Evolutionary conservation across 306 rosid genomes (phyloP).

Genomic region (Rosa chinensis): DNA sequence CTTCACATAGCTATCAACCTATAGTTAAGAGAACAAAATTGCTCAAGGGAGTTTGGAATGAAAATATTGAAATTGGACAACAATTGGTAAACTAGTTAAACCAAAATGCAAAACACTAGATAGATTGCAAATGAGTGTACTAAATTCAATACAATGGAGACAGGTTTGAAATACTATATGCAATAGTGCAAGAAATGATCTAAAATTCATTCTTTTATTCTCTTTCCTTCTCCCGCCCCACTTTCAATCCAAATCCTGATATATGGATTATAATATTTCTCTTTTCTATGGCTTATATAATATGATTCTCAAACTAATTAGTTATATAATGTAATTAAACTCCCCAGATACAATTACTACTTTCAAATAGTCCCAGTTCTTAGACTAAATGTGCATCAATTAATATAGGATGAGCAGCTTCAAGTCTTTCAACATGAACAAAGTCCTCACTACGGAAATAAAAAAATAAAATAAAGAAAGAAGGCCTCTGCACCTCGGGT

Average conservation of each 20-base stretch:
- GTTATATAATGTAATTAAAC: not conserved
- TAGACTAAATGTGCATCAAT: not conserved
- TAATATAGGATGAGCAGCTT: not conserved
- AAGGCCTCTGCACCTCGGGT: constrained; percentile 35
- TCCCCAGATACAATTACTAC: not conserved
- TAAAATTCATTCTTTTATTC: not conserved
- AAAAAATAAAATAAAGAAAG: not conserved
- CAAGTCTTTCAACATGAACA: not conserved
- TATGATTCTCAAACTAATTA: not conserved
- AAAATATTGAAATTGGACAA: not conserved
- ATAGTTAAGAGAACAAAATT: not conserved
- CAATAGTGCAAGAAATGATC: not conserved
- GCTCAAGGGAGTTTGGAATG: not conserved
- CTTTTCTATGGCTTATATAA: no score
- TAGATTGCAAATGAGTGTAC: not conserved
- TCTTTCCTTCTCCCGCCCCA: not conserved
- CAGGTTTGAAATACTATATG: not conserved
- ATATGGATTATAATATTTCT: no score
- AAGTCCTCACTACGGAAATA: not conserved
- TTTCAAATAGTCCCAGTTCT: not conserved
- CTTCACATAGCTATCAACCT: not conserved
- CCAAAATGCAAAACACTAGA: not conserved
- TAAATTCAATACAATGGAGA: not conserved
- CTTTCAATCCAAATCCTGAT: not conserved
- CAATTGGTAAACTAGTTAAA: not conserved